Base-by-base conservation (phyloP, 164 flowering plant species). In the Vitis riparia region DNA sequence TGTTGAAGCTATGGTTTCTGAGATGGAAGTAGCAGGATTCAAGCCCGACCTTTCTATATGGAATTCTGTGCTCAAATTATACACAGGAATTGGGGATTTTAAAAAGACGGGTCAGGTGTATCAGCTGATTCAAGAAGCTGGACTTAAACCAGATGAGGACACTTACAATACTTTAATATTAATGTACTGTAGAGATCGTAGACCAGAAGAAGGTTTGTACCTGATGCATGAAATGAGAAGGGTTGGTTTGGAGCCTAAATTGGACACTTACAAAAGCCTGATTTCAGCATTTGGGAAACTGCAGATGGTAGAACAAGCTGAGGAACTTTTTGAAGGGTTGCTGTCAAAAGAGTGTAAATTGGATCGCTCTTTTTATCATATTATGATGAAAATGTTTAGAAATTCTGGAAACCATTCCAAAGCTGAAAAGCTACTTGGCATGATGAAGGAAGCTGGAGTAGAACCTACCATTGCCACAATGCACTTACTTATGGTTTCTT, bases 401-500 rank as follows among this genome's bases (percentile, higher is more conserved):
- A 76, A 77, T 71, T 77, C 84, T 57, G 97, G 93, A 53, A 71
- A 82, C 58, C 87, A 86, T 80, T 73, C 76, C 23, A 93, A 91
- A 82, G 96, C 97, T 52, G 92, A 91, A 79, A 86, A 79, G 23
- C 68, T 91, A 37, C 68, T 93, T n/a, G 76, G 67, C 71, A 63
- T 71, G 76, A 93, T 96, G 99, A 91, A 84, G 78, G 90, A 88
- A 66, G 82, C 79, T 1, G 95, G 97, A 57, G 74, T 91, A 47
- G 91, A 93, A 64, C 97, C 99, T 62, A 82, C 87, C 6, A 62
- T 81, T 76, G 97, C 98, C 71, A 93, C 99, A 62, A 93, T 93
- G 97, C 99, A 95, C 77, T 81, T 95, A 84, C 93, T 93, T 71
- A 90, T 95, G 94, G 83, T 88, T 56, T 93, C 98, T 60, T 91